These are phyloP conservation scores for Russula earlei DNA, from an alignment of 768 basidiomycete genomes.

Conservation along the genomic window DNA sequence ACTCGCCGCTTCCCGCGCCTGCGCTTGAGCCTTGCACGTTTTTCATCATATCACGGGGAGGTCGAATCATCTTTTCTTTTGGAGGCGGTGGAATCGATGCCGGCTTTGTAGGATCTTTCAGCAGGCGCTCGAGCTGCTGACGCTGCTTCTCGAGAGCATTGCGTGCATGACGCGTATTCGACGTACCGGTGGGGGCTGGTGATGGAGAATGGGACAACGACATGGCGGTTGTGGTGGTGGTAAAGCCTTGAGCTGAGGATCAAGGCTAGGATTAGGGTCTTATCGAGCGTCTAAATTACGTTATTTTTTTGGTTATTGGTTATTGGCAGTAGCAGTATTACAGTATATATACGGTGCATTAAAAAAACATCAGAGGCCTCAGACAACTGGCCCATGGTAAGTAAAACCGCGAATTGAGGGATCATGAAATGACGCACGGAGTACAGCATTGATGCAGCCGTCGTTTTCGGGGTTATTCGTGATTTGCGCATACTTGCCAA, in stretches of 20 bases:
- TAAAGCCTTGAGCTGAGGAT: neutral
- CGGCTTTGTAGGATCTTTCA: slow-evolving; percentile 82
- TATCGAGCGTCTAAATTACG: neutral
- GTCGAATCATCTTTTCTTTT: slow-evolving; percentile 71
- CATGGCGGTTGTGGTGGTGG: slow-evolving; percentile 12
- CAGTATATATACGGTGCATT: slow-evolving; percentile 5
- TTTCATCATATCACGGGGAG: slow-evolving; percentile 96
- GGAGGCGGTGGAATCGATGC: slow-evolving; percentile 72
- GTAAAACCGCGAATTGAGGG: neutral
- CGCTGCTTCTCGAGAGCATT: slow-evolving; percentile 46
- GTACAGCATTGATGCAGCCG: slow-evolving; percentile 91
- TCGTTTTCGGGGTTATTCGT: slow-evolving; percentile 96
- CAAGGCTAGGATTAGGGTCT: slow-evolving; percentile 18
- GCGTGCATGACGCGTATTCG: slow-evolving; percentile 35
- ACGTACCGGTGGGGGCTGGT: slow-evolving; percentile 21
- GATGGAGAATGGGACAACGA: slow-evolving; percentile 26
- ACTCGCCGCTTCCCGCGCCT: slow-evolving; percentile 94
- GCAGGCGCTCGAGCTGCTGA: slow-evolving; percentile 72
- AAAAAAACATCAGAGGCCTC: neutral
- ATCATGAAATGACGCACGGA: slow-evolving; percentile 46
- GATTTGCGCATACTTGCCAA: slow-evolving; percentile 88
- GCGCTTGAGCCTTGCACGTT: slow-evolving; percentile 98
- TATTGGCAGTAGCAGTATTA: neutral
- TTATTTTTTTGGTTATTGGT: neutral
- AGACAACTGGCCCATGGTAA: slow-evolving; percentile 7